A percentile compares a stretch with the other conserved stretches of the same genome.
Conservation (phyloP, 2,329 filamentous ascomycete genomes). For the Dactylonectria estremocensis region DNA sequence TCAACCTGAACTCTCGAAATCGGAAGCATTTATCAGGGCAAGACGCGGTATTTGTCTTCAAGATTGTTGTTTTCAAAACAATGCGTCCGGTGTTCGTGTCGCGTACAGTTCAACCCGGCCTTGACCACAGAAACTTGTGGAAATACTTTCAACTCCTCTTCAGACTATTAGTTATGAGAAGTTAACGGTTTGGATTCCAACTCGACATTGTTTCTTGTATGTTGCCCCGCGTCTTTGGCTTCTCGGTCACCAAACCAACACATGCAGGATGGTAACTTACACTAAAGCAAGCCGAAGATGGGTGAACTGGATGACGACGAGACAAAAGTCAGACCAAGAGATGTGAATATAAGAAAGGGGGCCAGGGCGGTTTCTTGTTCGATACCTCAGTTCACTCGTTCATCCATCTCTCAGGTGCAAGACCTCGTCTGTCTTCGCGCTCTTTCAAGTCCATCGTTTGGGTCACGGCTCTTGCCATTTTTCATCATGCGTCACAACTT, state of each 20-base stretch:
- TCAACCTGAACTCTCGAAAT: conserved; percentile 2
- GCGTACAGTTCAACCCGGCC: conserved; percentile 18
- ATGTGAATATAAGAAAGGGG: conserved; percentile 24
- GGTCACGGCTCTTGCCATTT: conserved; percentile 10
- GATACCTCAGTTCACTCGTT: conserved; percentile 25
- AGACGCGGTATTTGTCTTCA: conserved; percentile 1
- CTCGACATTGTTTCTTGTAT: conserved; percentile 6
- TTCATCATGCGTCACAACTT: conserved; percentile 44
- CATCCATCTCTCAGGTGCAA: conserved; percentile 12
- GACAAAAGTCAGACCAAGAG: background rate
- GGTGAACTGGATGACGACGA: conserved; percentile 1
- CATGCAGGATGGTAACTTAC: conserved; percentile 24
- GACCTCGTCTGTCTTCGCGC: conserved; percentile 23
- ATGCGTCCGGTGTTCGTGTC: background rate
- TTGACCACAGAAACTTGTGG: conserved; percentile 28
- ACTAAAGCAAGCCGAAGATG: background rate
- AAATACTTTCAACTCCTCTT: conserved; percentile 3
- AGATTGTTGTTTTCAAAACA: background rate
- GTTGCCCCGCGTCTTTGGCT: conserved; percentile 23
- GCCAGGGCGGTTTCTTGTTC: background rate
- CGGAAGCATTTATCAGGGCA: background rate
- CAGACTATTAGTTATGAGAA: conserved; percentile 16
- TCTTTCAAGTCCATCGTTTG: conserved; percentile 31
- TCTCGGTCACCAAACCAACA: conserved; percentile 19
- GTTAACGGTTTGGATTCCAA: background rate